Evolutionary conservation across 1,139 yeast species (phyloP).

Genomic region (Taphrina confusa): DNA sequence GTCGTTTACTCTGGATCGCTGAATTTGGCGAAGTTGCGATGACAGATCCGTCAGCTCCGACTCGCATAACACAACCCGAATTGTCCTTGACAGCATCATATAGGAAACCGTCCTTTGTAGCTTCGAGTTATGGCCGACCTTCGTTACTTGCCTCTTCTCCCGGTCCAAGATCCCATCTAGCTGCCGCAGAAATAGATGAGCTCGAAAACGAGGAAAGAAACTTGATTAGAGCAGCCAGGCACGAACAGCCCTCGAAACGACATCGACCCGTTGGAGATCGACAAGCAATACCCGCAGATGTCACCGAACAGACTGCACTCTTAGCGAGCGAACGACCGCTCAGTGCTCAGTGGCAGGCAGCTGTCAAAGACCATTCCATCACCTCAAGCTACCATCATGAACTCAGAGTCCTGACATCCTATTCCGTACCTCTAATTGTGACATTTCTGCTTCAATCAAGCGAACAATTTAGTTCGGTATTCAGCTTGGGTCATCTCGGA

Average conservation of each 20-base stretch:
- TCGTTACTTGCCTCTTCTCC: constrained; percentile 11
- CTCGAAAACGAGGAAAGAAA: constrained; percentile 31
- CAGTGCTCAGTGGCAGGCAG: constrained; percentile 9
- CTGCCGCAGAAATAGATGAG: constrained; percentile 31
- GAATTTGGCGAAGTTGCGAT: too few relatives aligned
- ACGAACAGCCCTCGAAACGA: neutral
- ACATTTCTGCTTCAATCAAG: constrained; percentile 82
- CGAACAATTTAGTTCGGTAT: constrained; percentile 77
- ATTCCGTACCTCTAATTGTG: constrained; percentile 64
- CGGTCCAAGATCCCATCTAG: constrained; percentile 9
- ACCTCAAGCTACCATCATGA: constrained; percentile 47
- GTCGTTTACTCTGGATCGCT: too few relatives aligned
- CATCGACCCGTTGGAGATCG: neutral
- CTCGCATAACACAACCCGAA: neutral
- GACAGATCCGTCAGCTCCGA: too few relatives aligned
- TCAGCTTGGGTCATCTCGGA: constrained; percentile 81
- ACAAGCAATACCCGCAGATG: neutral
- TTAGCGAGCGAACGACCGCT: neutral
- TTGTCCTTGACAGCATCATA: constrained; percentile 12
- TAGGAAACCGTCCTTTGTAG: constrained; percentile 27
- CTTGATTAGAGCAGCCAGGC: constrained; percentile 21
- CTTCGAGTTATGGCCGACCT: constrained; percentile 23
- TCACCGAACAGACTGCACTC: neutral
- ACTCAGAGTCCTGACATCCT: constrained; percentile 48
- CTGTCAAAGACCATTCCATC: constrained; percentile 16